phyloP scores from a whole-genome alignment of 2,329 filamentous ascomycete species.

The Aspergillus sp. region DNA sequence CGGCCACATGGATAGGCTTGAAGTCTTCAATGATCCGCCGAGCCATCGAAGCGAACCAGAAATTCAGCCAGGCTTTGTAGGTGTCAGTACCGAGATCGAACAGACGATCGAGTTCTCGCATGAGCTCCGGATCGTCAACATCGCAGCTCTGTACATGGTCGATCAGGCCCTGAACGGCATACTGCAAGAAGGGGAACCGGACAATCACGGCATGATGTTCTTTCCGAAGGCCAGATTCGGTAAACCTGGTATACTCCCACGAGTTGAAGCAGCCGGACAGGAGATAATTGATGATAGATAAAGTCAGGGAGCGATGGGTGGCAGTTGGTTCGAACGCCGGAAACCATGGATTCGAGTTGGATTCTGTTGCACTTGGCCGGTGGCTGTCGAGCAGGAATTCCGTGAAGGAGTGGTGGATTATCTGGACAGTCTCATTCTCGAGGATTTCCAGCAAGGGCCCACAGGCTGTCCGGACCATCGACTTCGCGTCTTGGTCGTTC shows the following conservation, averaged over 20 bases:
- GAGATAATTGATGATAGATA: background rate
- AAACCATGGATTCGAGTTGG: background rate
- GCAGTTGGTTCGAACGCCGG: background rate
- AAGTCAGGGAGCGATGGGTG: background rate
- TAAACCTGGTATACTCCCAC: background rate
- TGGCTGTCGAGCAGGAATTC: constrained; percentile 40
- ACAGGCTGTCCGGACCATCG: constrained; percentile 37
- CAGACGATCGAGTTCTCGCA: background rate
- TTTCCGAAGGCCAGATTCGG: background rate
- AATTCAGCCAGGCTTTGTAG: background rate
- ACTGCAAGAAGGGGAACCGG: constrained; percentile 10
- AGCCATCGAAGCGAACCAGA: background rate
- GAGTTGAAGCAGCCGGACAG: background rate
- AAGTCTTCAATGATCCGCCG: background rate
- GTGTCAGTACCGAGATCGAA: background rate
- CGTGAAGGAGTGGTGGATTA: constrained; percentile 52
- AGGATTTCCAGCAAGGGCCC: constrained; percentile 47
- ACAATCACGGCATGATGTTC: background rate
- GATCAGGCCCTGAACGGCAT: background rate
- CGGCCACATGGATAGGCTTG: constrained; percentile 3
- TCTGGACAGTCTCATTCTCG: constrained; percentile 46
- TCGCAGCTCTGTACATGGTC: background rate
- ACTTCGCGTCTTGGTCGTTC: constrained; percentile 28
- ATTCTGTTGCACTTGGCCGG: background rate
- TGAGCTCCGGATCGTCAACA: background rate